Evolutionary conservation across 2,329 filamentous ascomycete species (phyloP), one percentile per base, ranked within the genome.

Genomic region (Curvularia spicifera): DNA sequence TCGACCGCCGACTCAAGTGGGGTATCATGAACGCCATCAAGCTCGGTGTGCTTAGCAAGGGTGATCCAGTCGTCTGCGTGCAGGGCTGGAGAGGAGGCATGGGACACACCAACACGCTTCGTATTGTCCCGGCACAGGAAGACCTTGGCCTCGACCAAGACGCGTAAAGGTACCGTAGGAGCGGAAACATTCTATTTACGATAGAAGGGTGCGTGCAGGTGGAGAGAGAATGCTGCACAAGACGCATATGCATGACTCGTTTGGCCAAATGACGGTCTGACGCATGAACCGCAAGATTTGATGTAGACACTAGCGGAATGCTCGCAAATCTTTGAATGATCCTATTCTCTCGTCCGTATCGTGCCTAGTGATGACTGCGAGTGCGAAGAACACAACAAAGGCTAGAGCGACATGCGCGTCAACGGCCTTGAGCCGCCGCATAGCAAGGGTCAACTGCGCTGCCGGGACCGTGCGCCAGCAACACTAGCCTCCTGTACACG

Each of bases 1-100:
- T 99, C 71, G 95, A 99, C 82, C 88, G 89, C 78, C 92, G 95
- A 76, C 91, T 99, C 80, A 97, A 94, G 86, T 99, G 94, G 93
- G 95, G 91, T 78, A 91, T 99, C 78, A 83, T 86, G 77, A 87
- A 93, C 77, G 95, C 92, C 70, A 87, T 97, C 73, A 87, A 90
- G 80, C 90, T 99, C 63, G 87, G 88, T 70, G 86, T 93, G 48
- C 82, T 96, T 63, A 84, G 82, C 75, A 82, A 87, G 75, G 90
- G 88, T 66, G 91, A 93, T 74, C 86, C 87, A 31, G 87, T 95
- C 55, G 86, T 95, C 61, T 91, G 93, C 68, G 91, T 96, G 39
- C 91, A 96, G 81, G 91, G 91, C 81, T 96, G 91, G 91, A 90
- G 91, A 83, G 91, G 91, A 72, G 91, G 91, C 70, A 91, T 93